phyloP scores from a whole-genome alignment of 208 protist species.

The Vickermania ingenoplastis region DNA sequence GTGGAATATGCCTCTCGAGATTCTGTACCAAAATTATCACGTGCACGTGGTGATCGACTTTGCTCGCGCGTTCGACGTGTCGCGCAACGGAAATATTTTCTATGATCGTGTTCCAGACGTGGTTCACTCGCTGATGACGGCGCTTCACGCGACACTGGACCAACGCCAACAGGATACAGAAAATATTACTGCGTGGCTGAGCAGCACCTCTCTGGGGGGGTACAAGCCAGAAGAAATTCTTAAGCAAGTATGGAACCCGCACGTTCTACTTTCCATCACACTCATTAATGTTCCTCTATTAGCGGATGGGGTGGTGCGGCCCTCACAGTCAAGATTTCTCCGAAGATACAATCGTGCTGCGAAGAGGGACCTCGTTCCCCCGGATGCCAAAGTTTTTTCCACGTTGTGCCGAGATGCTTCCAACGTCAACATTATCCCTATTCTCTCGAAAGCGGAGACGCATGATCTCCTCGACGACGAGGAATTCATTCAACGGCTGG shows the following conservation, averaged over 20 bases:
- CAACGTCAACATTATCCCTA: constrained; percentile 4
- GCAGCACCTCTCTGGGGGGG: constrained; percentile 24
- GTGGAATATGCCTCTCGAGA: constrained; percentile 78
- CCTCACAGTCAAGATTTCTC: neutral
- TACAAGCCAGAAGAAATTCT: constrained; percentile 24
- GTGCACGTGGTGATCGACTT: constrained; percentile 73
- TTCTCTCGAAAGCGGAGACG: constrained; percentile 51
- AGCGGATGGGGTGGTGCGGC: constrained; percentile 2
- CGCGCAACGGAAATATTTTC: constrained; percentile 57
- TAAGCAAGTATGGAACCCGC: constrained; percentile 62
- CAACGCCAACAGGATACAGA: constrained; percentile 43
- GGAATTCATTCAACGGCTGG: constrained; percentile 37
- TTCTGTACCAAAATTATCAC: constrained; percentile 77
- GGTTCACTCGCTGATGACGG: constrained; percentile 50
- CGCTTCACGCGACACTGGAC: constrained; percentile 43
- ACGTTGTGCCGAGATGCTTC: neutral
- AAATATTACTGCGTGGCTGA: constrained; percentile 34
- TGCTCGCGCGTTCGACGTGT: constrained; percentile 53
- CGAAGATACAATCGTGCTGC: neutral
- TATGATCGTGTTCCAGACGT: constrained; percentile 62
- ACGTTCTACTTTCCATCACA: constrained; percentile 50
- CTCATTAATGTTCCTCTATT: constrained; percentile 60
- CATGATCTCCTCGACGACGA: constrained; percentile 30
- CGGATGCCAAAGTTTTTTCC: neutral
- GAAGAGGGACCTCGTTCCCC: neutral